These are phyloP conservation scores for Candida lessepsii DNA, from an alignment of 805 yeast species.

Conservation along the genomic window DNA sequence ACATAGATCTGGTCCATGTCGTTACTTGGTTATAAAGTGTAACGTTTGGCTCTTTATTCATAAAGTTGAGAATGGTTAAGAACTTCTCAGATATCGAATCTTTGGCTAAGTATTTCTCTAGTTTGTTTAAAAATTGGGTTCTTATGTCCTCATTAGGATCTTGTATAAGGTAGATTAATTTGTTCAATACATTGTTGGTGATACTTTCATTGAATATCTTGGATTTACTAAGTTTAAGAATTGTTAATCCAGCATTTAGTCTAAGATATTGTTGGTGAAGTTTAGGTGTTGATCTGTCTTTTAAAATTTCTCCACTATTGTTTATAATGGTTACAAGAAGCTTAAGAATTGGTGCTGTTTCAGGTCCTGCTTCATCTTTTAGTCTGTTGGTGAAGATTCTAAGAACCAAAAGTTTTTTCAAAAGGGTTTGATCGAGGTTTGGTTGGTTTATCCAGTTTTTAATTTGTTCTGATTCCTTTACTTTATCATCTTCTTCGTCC, in stretches of 20 bases:
- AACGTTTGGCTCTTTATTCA: conserved; percentile 71
- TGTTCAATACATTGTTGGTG: conserved; percentile 49
- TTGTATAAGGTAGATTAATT: conserved; percentile 58
- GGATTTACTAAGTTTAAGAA: conserved; percentile 62
- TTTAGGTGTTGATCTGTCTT: conserved; percentile 54
- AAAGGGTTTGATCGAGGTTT: conserved; percentile 14
- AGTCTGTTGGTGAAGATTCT: conserved; percentile 5
- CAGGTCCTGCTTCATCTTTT: conserved; percentile 30
- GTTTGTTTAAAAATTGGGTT: conserved; percentile 42
- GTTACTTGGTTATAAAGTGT: conserved; percentile 48
- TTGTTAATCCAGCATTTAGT: conserved; percentile 61
- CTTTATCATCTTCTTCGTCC: no score
- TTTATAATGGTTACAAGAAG: conserved; percentile 64
- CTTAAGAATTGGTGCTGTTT: conserved; percentile 60
- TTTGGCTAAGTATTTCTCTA: conserved; percentile 52
- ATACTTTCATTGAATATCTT: conserved; percentile 54
- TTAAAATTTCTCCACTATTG: conserved; percentile 76
- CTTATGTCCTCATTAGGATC: conserved; percentile 66
- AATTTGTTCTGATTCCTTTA: conserved; percentile 43
- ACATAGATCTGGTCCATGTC: conserved; percentile 72
- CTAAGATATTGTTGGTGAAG: conserved; percentile 60
- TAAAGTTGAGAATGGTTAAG: conserved; percentile 64
- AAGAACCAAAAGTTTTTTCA: conserved; percentile 3
- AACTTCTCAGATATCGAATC: conserved; percentile 62
- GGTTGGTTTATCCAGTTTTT: conserved; percentile 2